Evolutionary conservation across 2,329 filamentous ascomycete genomes (phyloP).

Genomic region (Diaporthe sp.): DNA sequence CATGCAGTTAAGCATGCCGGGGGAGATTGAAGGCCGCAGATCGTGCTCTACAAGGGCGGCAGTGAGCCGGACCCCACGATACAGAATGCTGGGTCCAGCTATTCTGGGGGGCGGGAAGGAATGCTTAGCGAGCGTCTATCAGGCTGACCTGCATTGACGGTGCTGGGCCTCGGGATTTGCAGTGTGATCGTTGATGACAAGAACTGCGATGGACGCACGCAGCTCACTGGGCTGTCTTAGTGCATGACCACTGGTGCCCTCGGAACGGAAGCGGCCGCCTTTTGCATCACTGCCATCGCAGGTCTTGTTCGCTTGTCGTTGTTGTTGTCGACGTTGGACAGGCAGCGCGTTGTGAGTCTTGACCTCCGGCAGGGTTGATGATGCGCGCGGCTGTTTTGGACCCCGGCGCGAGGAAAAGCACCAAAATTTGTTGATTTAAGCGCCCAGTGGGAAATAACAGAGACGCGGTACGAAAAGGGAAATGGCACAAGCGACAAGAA

Average conservation of each 20-base stretch:
- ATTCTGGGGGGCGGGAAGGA: constrained; percentile 32
- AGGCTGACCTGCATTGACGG: constrained; percentile 1
- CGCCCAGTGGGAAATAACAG: constrained; percentile 20
- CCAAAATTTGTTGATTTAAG: constrained; percentile 29
- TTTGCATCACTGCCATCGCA: background rate
- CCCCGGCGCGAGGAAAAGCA: background rate
- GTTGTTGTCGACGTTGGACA: background rate
- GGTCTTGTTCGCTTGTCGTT: background rate
- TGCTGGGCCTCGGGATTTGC: background rate
- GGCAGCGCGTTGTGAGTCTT: background rate
- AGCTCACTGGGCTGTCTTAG: background rate
- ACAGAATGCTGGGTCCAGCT: background rate
- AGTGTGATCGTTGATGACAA: constrained; percentile 4
- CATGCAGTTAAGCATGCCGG: background rate
- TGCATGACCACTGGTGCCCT: constrained; percentile 2
- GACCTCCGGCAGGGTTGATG: constrained; percentile 5
- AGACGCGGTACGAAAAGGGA: background rate
- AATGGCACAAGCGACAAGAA: constrained; percentile 14
- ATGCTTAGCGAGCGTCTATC: constrained; percentile 12
- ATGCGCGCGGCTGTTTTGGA: constrained; percentile 37
- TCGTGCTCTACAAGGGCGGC: constrained; percentile 2
- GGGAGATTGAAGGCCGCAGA: background rate
- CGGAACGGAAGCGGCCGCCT: constrained; percentile 8
- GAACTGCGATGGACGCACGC: background rate
- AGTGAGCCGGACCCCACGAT: constrained; percentile 26